Evolutionary conservation across 352 stramenopile species (phyloP), one percentile per base, ranked within the genome.

Genomic region (Phytophthora nicotianae): DNA sequence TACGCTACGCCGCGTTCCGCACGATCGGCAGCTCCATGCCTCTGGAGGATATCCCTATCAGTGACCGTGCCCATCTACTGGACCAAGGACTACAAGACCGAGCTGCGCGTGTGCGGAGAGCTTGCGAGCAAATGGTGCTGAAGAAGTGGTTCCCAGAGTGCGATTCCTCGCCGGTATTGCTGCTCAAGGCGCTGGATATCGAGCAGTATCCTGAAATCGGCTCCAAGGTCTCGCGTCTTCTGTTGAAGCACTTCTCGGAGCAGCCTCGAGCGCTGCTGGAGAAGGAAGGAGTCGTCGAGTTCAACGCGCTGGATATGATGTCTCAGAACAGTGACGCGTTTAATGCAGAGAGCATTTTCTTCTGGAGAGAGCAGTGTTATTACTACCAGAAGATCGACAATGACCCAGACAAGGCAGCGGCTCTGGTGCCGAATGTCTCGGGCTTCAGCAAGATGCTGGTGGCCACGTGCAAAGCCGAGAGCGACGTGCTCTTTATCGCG

Each of bases 11-110:
- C 10, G 81, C 79, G 5, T 90, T 91, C 59, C 50, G 68, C n/a
- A 75, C 81, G 5, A 74, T 91, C 8, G 72, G 74, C 32, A 72
- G 72, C 16, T 40, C 73, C 11, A 65, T 83, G 45, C 50, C 69
- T 48, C 62, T 91, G 40, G 64, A 75, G 33, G 78, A 87, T 16
- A 83, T 94, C 21, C 70, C 81, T 1, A 75, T 91, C 16, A 81
- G 71, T 11, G 83, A 94, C 27, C 85, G 85, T 16, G 75, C 75
- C 11, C 78, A 90, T n/a, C 43, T 92, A 27, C 63, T 94, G 23
- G 85, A 91, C 27, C 85, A 94, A 67, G 83, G 85, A 0, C 55
- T 94, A 7, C 83, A 91, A 10, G 85, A 94, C 47, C 85, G 83
- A 10, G 76, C 79, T 2, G 55, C 64, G 16, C 66, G 70, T 3